Conservation (phyloP, 78 protist genomes). For the Fonticula alba region DNA sequence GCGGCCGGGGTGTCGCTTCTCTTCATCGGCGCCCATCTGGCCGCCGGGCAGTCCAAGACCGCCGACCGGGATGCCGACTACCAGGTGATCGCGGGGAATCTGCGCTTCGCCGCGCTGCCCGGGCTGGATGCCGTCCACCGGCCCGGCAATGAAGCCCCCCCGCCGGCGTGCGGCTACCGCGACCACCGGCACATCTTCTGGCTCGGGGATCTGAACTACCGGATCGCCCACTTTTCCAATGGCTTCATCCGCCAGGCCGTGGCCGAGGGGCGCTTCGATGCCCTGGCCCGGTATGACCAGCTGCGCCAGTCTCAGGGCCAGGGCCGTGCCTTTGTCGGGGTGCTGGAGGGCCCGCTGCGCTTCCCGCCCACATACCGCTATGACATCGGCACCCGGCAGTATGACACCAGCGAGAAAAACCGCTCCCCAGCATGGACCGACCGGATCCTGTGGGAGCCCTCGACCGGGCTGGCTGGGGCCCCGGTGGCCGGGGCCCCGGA, state of each 20-base stretch:
- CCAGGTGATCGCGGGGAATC: conserved; percentile 27
- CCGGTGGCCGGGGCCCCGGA: conserved; percentile 2
- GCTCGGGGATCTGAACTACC: conserved; percentile 79
- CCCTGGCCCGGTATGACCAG: conserved; percentile 39
- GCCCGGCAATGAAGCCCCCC: too few species aligned
- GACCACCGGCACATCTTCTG: conserved; percentile 36
- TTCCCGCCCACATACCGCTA: conserved; percentile 83
- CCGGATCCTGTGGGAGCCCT: conserved; percentile 12
- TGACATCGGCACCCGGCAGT: conserved; percentile 31
- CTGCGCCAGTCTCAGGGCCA: conserved; percentile 9
- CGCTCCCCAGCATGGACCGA: conserved; percentile 70
- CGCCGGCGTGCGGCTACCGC: too few species aligned
- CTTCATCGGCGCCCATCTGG: conserved; percentile 57
- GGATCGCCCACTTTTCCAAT: conserved; percentile 28
- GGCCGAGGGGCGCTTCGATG: conserved; percentile 14
- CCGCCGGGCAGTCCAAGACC: conserved; percentile 70
- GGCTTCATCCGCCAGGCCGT: conserved; percentile 10
- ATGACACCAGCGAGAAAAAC: conserved; percentile 29
- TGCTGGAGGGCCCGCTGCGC: conserved; percentile 47
- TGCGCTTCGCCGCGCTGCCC: conserved; percentile 12
- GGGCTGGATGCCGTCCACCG: too few species aligned
- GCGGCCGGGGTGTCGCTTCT: too few species aligned
- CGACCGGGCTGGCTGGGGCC: background rate
- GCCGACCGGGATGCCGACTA: conserved; percentile 54
- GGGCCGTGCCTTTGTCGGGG: conserved; percentile 49